Evolutionary conservation across 2,329 filamentous ascomycete genomes (phyloP).

Genomic region (Neofusicoccum laricinum): DNA sequence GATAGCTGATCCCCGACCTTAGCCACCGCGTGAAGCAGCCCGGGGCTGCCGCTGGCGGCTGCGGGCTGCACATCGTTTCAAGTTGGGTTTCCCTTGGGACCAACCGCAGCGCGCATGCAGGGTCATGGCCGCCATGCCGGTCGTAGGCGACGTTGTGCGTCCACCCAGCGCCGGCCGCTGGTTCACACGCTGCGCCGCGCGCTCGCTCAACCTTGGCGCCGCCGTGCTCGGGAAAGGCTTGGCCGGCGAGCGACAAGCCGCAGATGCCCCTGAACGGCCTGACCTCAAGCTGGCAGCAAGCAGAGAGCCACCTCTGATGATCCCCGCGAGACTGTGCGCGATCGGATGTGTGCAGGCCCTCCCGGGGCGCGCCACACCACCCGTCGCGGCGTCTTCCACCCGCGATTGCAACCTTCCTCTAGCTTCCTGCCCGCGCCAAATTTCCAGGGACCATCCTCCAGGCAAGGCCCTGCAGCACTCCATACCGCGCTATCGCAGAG

Average conservation of each 20-base stretch:
- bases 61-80: constrained; percentile 4
- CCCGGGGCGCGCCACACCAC: constrained; percentile 2
- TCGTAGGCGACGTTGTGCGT: neutral
- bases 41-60: neutral
- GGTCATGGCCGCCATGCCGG: neutral
- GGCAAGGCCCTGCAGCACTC: neutral
- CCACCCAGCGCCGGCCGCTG: neutral
- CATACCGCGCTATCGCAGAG: neutral
- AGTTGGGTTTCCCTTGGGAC: neutral
- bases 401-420: neutral
- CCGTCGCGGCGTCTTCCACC: neutral
- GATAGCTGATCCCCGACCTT: neutral
- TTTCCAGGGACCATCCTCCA: constrained; percentile 8
- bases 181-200: neutral
- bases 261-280: neutral
- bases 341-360: neutral
- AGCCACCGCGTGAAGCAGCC: neutral
- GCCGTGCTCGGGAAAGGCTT: neutral
- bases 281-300: neutral
- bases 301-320: neutral
- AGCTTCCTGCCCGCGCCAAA: neutral
- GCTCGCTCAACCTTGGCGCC: neutral
- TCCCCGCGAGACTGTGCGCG: constrained; percentile 1
- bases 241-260: neutral
- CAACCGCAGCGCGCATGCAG: neutral